A percentile compares a stretch with the other conserved stretches of the same genome.
These are phyloP conservation scores for Ascocoryne sarcoides DNA, from an alignment of 2,329 filamentous ascomycete genomes.

Conservation along the genomic window DNA sequence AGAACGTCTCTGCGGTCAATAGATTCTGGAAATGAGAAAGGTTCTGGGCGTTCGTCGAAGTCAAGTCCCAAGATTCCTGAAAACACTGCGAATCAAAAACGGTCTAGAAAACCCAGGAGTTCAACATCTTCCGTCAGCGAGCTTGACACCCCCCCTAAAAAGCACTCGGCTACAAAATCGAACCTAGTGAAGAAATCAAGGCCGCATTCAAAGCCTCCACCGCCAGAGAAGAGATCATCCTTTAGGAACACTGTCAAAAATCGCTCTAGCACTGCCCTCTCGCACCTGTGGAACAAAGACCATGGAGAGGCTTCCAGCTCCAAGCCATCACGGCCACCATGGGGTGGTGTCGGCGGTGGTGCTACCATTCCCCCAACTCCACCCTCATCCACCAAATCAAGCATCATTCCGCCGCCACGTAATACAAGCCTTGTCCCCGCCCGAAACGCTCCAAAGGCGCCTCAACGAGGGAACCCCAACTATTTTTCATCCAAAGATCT, in stretches of 20 bases:
- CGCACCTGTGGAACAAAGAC: conserved; percentile 44
- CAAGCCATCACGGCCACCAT: conserved; percentile 21
- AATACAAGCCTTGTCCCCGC: conserved; percentile 27
- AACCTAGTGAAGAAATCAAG: conserved; percentile 21
- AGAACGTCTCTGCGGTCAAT: no score
- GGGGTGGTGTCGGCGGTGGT: no score
- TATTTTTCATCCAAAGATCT: conserved; percentile 34
- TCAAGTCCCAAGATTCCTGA: conserved; percentile 11
- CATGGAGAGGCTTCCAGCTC: conserved; percentile 16
- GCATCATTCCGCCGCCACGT: conserved; percentile 27
- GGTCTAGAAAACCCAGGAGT: conserved; percentile 23
- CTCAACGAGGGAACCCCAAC: conserved; percentile 32
- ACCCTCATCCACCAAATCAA: conserved; percentile 20
- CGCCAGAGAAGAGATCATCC: conserved; percentile 35
- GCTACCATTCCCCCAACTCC: conserved; percentile 14
- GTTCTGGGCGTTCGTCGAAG: no score
- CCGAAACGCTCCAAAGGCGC: conserved; percentile 30
- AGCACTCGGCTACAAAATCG: conserved; percentile 1
- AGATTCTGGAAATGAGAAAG: no score
- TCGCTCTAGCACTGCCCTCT: conserved; percentile 37
- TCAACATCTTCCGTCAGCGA: conserved; percentile 20
- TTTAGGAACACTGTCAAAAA: conserved; percentile 45
- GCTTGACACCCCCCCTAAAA: conserved; percentile 17
- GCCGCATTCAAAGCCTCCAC: conserved; percentile 22
- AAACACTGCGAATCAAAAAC: conserved; percentile 25